phyloP scores from a whole-genome alignment of 805 yeast genomes.

The Metschnikowia baotianmanensis region DNA sequence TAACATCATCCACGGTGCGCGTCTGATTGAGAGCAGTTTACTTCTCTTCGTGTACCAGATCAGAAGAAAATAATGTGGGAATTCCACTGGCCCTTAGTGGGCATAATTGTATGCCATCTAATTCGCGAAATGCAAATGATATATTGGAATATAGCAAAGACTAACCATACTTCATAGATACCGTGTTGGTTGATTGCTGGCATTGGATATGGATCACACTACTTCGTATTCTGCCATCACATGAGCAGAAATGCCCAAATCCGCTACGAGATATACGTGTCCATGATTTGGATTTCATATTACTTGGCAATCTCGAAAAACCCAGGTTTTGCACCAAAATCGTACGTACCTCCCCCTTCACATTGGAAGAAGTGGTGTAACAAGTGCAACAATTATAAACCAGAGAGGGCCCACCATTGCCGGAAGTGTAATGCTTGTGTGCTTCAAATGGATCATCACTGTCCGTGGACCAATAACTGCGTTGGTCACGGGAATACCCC shows the following conservation, averaged over 20 bases:
- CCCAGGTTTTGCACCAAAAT: constrained; percentile 68
- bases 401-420: constrained; percentile 86
- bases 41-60: neutral
- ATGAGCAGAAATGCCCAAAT: constrained; percentile 40
- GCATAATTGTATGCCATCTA: constrained; percentile 16
- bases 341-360: constrained; percentile 40
- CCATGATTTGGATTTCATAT: constrained; percentile 74
- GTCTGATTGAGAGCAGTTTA: neutral
- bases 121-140: neutral
- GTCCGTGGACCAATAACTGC: constrained; percentile 91
- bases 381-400: constrained; percentile 72
- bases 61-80: constrained; percentile 16
- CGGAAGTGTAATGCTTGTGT: constrained; percentile 72
- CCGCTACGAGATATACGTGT: constrained; percentile 45
- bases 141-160: neutral
- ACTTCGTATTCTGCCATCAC: constrained; percentile 48
- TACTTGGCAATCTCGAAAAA: constrained; percentile 57
- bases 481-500: constrained; percentile 79
- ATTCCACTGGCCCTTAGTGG: constrained; percentile 20
- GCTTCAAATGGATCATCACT: constrained; percentile 89
- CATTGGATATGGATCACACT: constrained; percentile 64
- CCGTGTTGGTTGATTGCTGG: constrained; percentile 58
- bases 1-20: constrained; percentile 4
- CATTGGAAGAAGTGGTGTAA: constrained; percentile 70
- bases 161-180: constrained; percentile 39